phyloP scores from a whole-genome alignment of 73 alveolate genomes.

The Paramecium bursaria region DNA sequence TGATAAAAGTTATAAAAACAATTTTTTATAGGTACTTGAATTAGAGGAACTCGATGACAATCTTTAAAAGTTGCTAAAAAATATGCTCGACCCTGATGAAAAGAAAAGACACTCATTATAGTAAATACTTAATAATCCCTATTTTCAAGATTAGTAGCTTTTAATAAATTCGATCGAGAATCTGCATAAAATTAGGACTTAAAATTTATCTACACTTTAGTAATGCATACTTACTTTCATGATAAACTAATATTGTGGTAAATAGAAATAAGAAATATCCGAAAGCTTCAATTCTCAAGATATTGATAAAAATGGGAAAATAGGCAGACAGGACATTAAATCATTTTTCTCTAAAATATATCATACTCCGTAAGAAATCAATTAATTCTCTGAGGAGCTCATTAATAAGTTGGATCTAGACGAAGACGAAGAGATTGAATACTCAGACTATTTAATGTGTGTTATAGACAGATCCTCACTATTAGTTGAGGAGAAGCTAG shows the following conservation, averaged over 20 bases:
- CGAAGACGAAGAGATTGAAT: constrained; percentile 24
- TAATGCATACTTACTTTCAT: constrained; percentile 2
- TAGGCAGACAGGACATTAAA: background rate
- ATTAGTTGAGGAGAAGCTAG: constrained; percentile 1
- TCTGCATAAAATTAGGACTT: no score
- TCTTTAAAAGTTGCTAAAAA: no score
- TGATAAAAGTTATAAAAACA: no score
- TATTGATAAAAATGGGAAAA: constrained; percentile 44
- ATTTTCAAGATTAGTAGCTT: no score
- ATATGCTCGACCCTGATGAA: no score
- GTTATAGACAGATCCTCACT: background rate
- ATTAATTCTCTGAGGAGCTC: background rate
- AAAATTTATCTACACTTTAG: background rate
- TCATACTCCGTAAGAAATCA: background rate
- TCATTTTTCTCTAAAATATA: background rate
- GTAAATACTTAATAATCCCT: no score
- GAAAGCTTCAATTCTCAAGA: constrained; percentile 37
- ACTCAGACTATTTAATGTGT: background rate
- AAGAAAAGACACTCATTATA: no score
- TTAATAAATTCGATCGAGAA: no score
- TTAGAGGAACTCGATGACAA: no score
- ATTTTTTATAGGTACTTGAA: no score
- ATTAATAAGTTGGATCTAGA: background rate
- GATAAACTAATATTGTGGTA: background rate
- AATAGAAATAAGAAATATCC: background rate